Evolutionary conservation across 306 rosid species (phyloP).

Genomic region (Senna siamea): DNA sequence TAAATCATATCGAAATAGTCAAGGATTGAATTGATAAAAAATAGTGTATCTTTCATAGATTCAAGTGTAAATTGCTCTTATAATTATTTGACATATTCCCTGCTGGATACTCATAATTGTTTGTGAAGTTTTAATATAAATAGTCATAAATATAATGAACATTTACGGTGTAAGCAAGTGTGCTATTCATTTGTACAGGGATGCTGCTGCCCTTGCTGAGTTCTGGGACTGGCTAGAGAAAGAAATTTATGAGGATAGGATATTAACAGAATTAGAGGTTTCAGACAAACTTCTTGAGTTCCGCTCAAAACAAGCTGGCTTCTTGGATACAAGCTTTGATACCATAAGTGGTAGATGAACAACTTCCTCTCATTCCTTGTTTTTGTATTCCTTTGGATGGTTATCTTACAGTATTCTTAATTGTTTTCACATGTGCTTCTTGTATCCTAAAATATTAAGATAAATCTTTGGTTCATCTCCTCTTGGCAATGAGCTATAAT

Average conservation of each 20-base stretch:
- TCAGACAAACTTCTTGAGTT: constrained; percentile 89
- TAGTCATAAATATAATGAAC: constrained; percentile 11
- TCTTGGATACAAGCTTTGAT: constrained; percentile 91
- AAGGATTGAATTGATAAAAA: not conserved
- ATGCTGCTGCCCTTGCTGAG: constrained; percentile 89
- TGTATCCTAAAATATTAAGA: not conserved
- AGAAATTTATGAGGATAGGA: constrained; percentile 57
- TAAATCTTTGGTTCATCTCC: constrained; percentile 21
- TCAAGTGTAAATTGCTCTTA: constrained; percentile 7
- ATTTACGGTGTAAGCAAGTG: constrained; percentile 31
- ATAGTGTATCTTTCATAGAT: constrained; percentile 1
- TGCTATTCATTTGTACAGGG: constrained; percentile 62
- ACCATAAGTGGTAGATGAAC: constrained; percentile 75
- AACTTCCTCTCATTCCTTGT: not conserved
- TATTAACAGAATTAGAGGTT: constrained; percentile 80
- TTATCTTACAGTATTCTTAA: constrained; percentile 2
- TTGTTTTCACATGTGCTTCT: constrained; percentile 11
- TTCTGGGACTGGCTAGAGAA: constrained; percentile 96
- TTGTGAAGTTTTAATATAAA: constrained; percentile 16
- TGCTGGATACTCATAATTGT: constrained; percentile 28
- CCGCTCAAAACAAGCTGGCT: constrained; percentile 87
- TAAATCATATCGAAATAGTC: not conserved
- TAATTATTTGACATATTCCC: not conserved
- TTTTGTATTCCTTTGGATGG: constrained; percentile 18
- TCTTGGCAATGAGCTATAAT: constrained; percentile 33